phyloP scores from a whole-genome alignment of 495 filamentous ascomycete species.

The Neurospora discreta region DNA sequence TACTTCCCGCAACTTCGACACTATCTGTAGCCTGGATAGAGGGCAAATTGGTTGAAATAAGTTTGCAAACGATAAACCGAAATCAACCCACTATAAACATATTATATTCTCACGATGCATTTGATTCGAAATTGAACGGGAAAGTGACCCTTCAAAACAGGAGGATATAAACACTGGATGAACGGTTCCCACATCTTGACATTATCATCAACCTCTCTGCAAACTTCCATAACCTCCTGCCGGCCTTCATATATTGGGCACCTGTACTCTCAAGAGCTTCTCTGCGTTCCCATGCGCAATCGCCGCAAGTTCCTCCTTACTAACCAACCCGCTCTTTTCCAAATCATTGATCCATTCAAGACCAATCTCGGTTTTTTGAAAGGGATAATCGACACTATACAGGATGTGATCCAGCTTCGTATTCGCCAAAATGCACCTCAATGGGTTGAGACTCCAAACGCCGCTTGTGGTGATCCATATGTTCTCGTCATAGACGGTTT shows the following conservation, averaged over 20 bases:
- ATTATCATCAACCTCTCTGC: not conserved
- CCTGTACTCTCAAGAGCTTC: constrained; percentile 29
- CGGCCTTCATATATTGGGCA: not conserved
- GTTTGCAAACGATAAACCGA: too few species aligned
- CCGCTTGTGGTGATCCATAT: constrained; percentile 57
- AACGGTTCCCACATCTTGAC: not conserved
- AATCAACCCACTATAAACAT: too few species aligned
- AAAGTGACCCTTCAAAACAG: too few species aligned
- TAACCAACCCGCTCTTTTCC: constrained; percentile 39
- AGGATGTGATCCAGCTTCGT: constrained; percentile 41
- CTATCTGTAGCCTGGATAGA: too few species aligned
- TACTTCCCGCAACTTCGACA: too few species aligned
- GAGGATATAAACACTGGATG: too few species aligned
- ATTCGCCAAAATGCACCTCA: constrained; percentile 39
- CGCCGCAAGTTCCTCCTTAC: constrained; percentile 36
- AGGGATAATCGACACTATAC: constrained; percentile 53
- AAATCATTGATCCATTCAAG: constrained; percentile 38
- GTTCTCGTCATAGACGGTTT: constrained; percentile 48
- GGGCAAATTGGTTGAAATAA: too few species aligned
- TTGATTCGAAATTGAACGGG: too few species aligned
- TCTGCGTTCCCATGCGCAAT: constrained; percentile 48
- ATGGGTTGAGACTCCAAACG: constrained; percentile 45
- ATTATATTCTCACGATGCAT: too few species aligned
- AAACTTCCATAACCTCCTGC: not conserved
- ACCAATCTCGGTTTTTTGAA: constrained; percentile 33